A percentile compares a stretch with the other conserved stretches of the same genome.
Evolutionary conservation across 495 filamentous ascomycete species (phyloP).

Genomic region (Venustampulla echinocandica): DNA sequence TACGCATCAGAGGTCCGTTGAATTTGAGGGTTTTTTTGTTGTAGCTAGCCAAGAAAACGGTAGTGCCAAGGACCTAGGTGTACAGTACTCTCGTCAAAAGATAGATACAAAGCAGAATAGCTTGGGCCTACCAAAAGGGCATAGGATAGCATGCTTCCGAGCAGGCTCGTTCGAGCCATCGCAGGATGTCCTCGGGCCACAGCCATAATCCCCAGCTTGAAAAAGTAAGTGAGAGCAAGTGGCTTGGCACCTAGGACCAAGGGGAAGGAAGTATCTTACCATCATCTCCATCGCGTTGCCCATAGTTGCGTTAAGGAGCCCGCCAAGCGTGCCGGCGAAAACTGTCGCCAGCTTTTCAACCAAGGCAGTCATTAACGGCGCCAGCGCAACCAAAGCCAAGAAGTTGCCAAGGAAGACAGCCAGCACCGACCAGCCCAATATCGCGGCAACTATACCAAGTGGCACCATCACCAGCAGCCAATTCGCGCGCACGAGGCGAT

Average conservation of each 20-base stretch:
- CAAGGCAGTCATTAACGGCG: constrained; percentile 3
- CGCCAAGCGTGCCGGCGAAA: background rate
- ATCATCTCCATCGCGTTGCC: constrained; percentile 5
- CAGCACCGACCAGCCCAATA: constrained; percentile 56
- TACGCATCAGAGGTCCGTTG: background rate
- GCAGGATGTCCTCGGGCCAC: constrained; percentile 1
- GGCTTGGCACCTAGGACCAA: background rate
- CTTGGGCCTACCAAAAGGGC: constrained; percentile 1
- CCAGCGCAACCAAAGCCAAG: constrained; percentile 6
- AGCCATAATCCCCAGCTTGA: background rate
- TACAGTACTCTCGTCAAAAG: background rate
- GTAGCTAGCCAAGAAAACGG: constrained; percentile 1
- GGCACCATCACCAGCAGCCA: constrained; percentile 54
- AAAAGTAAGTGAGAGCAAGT: constrained; percentile 3
- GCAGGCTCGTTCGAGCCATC: background rate
- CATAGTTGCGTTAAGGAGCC: background rate
- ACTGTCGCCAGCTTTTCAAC: background rate
- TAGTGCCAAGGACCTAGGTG: constrained; percentile 3
- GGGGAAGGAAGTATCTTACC: constrained; percentile 26
- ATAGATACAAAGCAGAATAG: background rate
- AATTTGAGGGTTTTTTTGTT: background rate
- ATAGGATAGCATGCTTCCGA: constrained; percentile 4
- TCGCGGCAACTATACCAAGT: constrained; percentile 68
- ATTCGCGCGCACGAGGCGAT: constrained; percentile 6
- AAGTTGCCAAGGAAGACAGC: constrained; percentile 26